phyloP scores from a whole-genome alignment of 495 filamentous ascomycete species.

The Xylaria scruposa region DNA sequence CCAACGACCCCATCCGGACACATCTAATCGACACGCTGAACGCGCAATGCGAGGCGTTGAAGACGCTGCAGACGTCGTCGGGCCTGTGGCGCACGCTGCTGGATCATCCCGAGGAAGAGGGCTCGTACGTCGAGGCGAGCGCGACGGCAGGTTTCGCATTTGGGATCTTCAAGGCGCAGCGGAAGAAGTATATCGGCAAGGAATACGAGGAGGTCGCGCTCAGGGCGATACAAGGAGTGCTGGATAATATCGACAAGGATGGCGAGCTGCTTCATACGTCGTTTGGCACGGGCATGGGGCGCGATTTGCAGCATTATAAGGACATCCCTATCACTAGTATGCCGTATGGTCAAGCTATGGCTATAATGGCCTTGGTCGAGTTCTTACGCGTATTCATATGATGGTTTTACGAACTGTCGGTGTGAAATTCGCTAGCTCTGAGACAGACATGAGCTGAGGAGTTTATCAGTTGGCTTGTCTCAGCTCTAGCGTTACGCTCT shows the following conservation, averaged over 20 bases:
- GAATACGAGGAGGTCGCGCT: slow-evolving; percentile 57
- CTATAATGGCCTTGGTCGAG: slow-evolving; percentile 73
- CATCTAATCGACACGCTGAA: slow-evolving; percentile 67
- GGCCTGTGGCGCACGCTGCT: slow-evolving; percentile 75
- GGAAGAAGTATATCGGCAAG: slow-evolving; percentile 68
- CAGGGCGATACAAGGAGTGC: slow-evolving; percentile 64
- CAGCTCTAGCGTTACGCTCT: background rate
- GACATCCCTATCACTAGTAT: slow-evolving; percentile 72
- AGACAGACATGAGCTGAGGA: background rate
- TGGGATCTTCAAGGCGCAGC: slow-evolving; percentile 72
- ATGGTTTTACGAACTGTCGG: background rate
- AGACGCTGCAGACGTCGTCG: slow-evolving; percentile 57
- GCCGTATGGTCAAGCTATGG: slow-evolving; percentile 83
- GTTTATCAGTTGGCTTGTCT: background rate
- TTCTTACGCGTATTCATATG: slow-evolving; percentile 64
- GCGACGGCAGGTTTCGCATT: slow-evolving; percentile 80
- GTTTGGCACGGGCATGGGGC: slow-evolving; percentile 77
- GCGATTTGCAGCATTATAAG: slow-evolving; percentile 70
- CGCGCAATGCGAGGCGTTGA: slow-evolving; percentile 67
- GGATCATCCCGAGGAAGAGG: slow-evolving; percentile 60
- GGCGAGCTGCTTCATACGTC: slow-evolving; percentile 73
- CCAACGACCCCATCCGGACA: slow-evolving; percentile 62
- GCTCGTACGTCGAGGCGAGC: slow-evolving; percentile 72
- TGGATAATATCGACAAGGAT: slow-evolving; percentile 62
- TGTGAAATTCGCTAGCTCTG: background rate